Base-by-base conservation (phyloP, 2,329 filamentous ascomycete genomes). In the Aaosphaeria arxii region DNA sequence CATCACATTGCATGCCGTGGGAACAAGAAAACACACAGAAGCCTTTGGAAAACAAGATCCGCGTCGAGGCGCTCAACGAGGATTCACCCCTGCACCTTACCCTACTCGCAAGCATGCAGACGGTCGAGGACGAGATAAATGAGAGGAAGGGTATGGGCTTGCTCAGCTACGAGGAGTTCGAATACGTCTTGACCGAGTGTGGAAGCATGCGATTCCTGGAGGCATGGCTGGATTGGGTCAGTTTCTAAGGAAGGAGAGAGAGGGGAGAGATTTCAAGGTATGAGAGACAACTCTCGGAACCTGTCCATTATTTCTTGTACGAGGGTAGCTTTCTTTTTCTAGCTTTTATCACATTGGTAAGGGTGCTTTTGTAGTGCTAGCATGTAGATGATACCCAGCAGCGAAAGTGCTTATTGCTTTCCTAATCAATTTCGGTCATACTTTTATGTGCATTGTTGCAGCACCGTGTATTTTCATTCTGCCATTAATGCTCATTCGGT, bases 171-270 rank as follows among this genome's bases (percentile, higher is more conserved):
- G 78, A 81, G 1, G 94, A 97, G 69, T 95, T 97, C 70, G 85
- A 89, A 60, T 74, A 75, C 36, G 85, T 86, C 43, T 89, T 94
- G 74, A 79, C 84, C 41, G 52, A 83, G 28, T 24, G 17, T 24
- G 73, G 75, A 30, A 83, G 84, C 63, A 74, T 86, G 45, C 77
- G 89, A 57, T 92, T 96, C 69, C 77, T 96, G 42, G 89, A 89
- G 50, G 89, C 84, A 60, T 97, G 92, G 92, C 89, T 96, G 69
- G 91, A 96, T 78, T 83, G 78, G 81, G 81, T 59, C 77, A 77
- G 66, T 82, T 85, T 64, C 42, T 55, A 39, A 51, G 17, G 17
- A 24, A 24, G 17, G 17, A 24, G 17, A 24, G 17, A 24, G 17
- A 24, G 17, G 17, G 17, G 17, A 2, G 17, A 24, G 17, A 24